Percentiles rank a stretch among this genome's conserved stretches.
These are phyloP conservation scores for Quercus alba DNA, from an alignment of 306 rosid species.

Conservation along the genomic window DNA sequence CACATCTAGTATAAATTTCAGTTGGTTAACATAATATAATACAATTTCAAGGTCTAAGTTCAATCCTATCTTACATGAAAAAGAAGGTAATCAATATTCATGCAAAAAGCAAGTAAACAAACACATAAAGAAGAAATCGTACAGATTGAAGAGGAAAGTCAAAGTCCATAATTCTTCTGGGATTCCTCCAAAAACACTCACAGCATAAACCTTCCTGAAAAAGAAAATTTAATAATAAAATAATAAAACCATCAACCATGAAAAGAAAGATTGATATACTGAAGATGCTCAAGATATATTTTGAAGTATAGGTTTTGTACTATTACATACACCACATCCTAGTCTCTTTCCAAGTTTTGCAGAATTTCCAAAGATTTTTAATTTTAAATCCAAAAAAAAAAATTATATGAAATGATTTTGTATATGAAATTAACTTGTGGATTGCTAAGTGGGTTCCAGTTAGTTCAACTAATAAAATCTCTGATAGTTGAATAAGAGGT, in stretches of 20 bases:
- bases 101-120: neutral
- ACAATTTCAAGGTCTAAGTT: neutral
- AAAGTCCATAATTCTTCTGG: too few relatives aligned
- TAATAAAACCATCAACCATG: neutral
- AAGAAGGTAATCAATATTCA: neutral
- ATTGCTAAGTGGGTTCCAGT: too few relatives aligned
- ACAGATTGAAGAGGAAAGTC: neutral
- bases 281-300: neutral
- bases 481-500: too few relatives aligned
- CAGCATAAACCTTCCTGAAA: neutral
- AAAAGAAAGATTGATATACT: neutral
- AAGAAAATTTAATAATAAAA: neutral
- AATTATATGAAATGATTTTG: neutral
- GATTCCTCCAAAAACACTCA: too few relatives aligned
- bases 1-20: neutral
- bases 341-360: neutral
- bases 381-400: neutral
- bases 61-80: neutral
- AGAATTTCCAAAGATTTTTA: neutral
- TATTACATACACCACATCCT: neutral
- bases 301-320: neutral
- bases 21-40: neutral
- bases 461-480: too few relatives aligned
- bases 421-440: neutral
- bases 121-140: slow-evolving; percentile 23